These are phyloP conservation scores for Quercus engelmannii DNA, from an alignment of 306 rosid species.

Conservation along the genomic window DNA sequence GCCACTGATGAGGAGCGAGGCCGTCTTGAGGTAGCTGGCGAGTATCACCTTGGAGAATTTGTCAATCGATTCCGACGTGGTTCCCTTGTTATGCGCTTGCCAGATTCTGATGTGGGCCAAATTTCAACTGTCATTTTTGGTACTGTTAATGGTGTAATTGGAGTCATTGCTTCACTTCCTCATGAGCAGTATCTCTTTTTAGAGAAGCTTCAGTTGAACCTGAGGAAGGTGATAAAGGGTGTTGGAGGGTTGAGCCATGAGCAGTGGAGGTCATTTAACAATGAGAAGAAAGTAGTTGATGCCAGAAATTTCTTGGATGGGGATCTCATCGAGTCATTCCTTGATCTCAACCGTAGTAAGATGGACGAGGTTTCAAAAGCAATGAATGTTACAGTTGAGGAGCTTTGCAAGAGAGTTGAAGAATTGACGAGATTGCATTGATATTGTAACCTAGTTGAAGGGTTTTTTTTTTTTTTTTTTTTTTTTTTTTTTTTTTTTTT, in stretches of 20 bases:
- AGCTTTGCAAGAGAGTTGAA: constrained; percentile 92
- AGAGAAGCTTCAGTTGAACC: constrained; percentile 85
- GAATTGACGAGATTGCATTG: constrained; percentile 92
- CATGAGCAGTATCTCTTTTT: constrained; percentile 77
- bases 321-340: constrained; percentile 93
- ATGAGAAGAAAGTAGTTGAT: constrained; percentile 79
- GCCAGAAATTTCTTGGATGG: constrained; percentile 91
- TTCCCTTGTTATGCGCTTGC: constrained; percentile 91
- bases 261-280: constrained; percentile 97
- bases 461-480: constrained; percentile 3
- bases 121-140: constrained; percentile 92
- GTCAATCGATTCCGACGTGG: constrained; percentile 79
- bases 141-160: constrained; percentile 92
- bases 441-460: constrained; percentile 2
- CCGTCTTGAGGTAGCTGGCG: constrained; percentile 90
- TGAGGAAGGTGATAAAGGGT: constrained; percentile 92
- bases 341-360: constrained; percentile 78
- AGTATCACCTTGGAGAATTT: constrained; percentile 92
- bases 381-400: constrained; percentile 80
- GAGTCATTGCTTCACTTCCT: constrained; percentile 96
- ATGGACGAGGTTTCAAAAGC: constrained; percentile 86
- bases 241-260: constrained; percentile 97
- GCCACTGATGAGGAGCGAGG: constrained; percentile 91
- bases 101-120: constrained; percentile 95
- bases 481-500: no score